phyloP scores from a whole-genome alignment of 2,329 filamentous ascomycete genomes.

The Penicillium corylophilum region DNA sequence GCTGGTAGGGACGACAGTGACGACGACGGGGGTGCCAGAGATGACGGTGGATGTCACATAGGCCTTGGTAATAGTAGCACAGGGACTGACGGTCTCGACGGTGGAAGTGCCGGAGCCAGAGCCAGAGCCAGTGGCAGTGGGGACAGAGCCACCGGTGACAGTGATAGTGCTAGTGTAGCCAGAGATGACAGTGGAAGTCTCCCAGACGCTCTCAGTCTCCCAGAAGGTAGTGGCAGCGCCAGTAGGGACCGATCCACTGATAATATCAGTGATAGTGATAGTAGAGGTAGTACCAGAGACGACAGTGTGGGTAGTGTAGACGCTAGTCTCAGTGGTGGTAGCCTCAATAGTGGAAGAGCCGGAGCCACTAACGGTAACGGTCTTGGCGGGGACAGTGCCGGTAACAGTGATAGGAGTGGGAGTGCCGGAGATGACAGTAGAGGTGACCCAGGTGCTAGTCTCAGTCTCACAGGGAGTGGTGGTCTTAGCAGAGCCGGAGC shows the following conservation, averaged over 20 bases:
- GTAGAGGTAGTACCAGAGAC: slow-evolving; percentile 8
- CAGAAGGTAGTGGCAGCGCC: slow-evolving; percentile 5
- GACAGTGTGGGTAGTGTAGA: background rate
- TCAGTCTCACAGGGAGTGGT: slow-evolving; percentile 20
- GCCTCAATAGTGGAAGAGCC: too few relatives aligned
- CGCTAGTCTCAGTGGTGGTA: background rate
- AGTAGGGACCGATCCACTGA: too few relatives aligned
- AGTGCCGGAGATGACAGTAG: slow-evolving; percentile 9
- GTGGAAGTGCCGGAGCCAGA: slow-evolving; percentile 5
- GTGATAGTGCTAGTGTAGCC: background rate
- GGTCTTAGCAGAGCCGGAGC: slow-evolving; percentile 19
- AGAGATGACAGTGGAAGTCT: slow-evolving; percentile 7
- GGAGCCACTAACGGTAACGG: too few relatives aligned
- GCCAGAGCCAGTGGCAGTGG: slow-evolving; percentile 8
- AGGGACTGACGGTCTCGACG: background rate
- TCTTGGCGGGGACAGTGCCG: background rate
- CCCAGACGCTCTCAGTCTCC: slow-evolving; percentile 12
- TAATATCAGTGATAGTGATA: slow-evolving; percentile 1
- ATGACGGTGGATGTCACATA: slow-evolving; percentile 5
- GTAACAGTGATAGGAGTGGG: background rate
- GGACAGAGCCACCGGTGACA: background rate
- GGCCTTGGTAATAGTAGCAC: slow-evolving; percentile 7
- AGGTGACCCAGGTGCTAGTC: slow-evolving; percentile 13
- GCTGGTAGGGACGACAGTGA: background rate
- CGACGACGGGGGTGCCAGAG: background rate